Percentiles rank a stretch among this genome's conserved stretches.
Conservation (phyloP, 108 stramenopile genomes). For the Conticribra weissflogii region DNA sequence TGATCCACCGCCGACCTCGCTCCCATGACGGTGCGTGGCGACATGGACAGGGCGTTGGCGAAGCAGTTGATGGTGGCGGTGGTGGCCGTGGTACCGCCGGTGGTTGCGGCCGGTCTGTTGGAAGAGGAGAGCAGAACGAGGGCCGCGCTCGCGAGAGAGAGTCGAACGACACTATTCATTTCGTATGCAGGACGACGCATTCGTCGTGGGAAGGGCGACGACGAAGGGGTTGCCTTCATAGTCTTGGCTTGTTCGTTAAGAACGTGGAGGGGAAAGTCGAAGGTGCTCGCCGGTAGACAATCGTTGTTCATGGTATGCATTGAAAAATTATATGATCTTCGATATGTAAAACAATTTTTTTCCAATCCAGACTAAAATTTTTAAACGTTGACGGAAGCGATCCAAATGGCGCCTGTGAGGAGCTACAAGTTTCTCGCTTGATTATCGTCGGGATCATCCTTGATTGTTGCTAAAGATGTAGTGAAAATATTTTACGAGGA, state of each 20-base stretch:
- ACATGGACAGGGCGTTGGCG: neutral
- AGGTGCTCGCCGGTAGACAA: neutral
- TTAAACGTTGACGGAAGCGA: no score
- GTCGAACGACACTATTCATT: neutral
- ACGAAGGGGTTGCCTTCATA: neutral
- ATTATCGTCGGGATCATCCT: no score
- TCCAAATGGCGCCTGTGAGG: no score
- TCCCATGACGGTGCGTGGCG: no score
- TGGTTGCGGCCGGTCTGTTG: neutral
- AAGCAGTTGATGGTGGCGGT: neutral
- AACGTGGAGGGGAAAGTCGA: neutral
- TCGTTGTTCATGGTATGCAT: no score
- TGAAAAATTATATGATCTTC: slow-evolving; percentile 1
- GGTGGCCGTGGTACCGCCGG: neutral
- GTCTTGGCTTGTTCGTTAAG: neutral
- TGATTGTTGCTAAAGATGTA: no score
- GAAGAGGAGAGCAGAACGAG: neutral
- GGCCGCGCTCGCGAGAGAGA: neutral
- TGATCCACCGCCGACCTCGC: no score
- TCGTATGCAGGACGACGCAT: neutral
- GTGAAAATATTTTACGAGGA: no score
- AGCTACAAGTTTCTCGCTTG: no score
- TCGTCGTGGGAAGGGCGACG: neutral
- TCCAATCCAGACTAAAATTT: no score
- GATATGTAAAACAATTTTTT: no score